Evolutionary conservation across 2,329 filamentous ascomycete species (phyloP).

Genomic region (Fusarium vanettenii): DNA sequence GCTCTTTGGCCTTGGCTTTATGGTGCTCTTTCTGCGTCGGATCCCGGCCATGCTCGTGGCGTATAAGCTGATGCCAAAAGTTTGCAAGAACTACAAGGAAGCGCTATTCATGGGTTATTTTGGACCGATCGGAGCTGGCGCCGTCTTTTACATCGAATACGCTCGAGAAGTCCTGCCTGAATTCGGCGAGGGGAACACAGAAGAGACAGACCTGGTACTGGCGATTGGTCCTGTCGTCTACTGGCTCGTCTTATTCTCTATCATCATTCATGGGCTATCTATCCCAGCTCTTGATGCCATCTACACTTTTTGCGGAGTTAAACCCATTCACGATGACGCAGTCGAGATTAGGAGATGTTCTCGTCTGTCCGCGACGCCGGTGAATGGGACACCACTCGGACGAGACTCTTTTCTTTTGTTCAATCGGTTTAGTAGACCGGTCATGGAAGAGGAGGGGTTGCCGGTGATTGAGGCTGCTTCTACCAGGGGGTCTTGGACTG

Average conservation of each 20-base stretch:
- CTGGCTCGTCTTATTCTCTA: constrained; percentile 50
- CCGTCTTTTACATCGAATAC: constrained; percentile 77
- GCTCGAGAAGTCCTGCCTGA: constrained; percentile 54
- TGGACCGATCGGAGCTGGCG: constrained; percentile 81
- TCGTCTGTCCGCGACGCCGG: background rate
- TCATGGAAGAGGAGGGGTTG: background rate
- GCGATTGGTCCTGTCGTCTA: constrained; percentile 56
- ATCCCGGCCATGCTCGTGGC: constrained; percentile 66
- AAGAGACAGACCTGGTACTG: constrained; percentile 49
- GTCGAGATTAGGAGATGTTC: constrained; percentile 3
- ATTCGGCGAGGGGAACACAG: constrained; percentile 47
- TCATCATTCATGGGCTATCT: constrained; percentile 50
- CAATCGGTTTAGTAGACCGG: constrained; percentile 17
- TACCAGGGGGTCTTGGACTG: background rate
- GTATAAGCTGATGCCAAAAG: constrained; percentile 66
- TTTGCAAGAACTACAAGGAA: constrained; percentile 64
- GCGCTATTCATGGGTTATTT: constrained; percentile 75
- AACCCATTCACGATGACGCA: constrained; percentile 48
- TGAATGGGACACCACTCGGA: background rate
- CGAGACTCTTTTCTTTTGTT: constrained; percentile 10
- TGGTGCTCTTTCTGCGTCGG: constrained; percentile 65
- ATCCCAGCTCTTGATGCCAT: constrained; percentile 50
- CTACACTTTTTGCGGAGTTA: constrained; percentile 44
- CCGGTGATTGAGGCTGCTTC: background rate
- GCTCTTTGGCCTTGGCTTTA: constrained; percentile 61